These are phyloP conservation scores for Lepiota venenata DNA, from an alignment of 768 basidiomycete species.

Conservation along the genomic window DNA sequence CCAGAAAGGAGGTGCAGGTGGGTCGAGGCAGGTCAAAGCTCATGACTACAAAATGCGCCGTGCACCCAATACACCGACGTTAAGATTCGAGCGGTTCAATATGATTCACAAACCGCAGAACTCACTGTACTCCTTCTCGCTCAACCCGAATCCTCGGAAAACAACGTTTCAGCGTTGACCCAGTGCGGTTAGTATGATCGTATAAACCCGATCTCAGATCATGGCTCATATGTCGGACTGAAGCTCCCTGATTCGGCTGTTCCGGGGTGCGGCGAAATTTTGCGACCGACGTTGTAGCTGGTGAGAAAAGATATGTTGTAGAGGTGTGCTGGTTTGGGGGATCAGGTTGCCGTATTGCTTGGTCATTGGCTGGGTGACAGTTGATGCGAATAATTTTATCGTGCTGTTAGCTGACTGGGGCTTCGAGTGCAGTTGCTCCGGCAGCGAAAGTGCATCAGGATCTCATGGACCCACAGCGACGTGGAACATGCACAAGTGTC, in stretches of 20 bases:
- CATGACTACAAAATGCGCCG: not conserved
- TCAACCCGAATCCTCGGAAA: too few relatives aligned
- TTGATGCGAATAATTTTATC: too few relatives aligned
- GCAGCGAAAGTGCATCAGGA: too few relatives aligned
- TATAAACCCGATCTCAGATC: not conserved
- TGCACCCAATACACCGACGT: not conserved
- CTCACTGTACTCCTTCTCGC: too few relatives aligned
- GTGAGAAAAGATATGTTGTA: not conserved
- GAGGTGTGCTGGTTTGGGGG: not conserved
- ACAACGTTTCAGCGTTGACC: too few relatives aligned
- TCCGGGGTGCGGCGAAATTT: slow-evolving; percentile 2
- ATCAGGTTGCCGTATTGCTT: not conserved
- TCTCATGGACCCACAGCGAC: too few relatives aligned
- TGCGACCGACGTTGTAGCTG: slow-evolving; percentile 3
- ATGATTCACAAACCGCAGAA: too few relatives aligned
- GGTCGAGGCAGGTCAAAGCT: not conserved
- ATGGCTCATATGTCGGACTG: not conserved
- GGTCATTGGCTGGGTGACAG: not conserved
- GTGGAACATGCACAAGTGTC: too few relatives aligned
- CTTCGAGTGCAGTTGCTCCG: too few relatives aligned
- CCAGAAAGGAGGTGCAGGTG: not conserved
- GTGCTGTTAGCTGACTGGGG: too few relatives aligned
- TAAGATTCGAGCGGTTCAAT: not conserved
- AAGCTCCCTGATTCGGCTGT: not conserved
- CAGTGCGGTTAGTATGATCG: not conserved